phyloP scores from a whole-genome alignment of 2,329 filamentous ascomycete genomes.

The Penicillium aurantiogriseum region DNA sequence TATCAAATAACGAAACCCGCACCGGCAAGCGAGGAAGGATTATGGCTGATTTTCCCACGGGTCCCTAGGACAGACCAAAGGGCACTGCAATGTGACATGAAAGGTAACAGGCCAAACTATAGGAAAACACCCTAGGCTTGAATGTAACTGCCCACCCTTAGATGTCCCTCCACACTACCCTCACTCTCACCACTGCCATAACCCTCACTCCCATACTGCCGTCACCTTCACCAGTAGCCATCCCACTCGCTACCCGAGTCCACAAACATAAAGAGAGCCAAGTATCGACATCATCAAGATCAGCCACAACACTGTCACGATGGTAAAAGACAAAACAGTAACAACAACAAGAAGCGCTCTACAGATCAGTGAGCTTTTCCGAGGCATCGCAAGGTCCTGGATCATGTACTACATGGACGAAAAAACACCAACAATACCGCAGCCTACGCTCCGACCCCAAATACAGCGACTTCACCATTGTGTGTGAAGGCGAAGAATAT shows the following conservation, averaged over 20 bases:
- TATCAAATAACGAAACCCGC: too few relatives aligned
- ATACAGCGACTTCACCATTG: neutral
- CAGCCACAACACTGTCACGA: neutral
- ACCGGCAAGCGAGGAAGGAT: neutral
- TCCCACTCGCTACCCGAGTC: neutral
- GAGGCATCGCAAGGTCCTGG: neutral
- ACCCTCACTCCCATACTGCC: neutral
- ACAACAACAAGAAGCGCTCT: neutral
- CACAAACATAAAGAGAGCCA: neutral
- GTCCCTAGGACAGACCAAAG: too few relatives aligned
- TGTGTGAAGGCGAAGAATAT: neutral
- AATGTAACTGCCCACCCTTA: too few relatives aligned
- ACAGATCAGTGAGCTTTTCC: neutral
- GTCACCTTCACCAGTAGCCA: too few relatives aligned
- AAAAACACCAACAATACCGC: neutral
- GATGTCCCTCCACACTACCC: too few relatives aligned
- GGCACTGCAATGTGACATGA: too few relatives aligned
- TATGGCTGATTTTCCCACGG: neutral
- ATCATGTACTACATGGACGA: too few relatives aligned
- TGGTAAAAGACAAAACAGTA: neutral
- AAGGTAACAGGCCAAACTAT: too few relatives aligned
- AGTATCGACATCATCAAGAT: neutral
- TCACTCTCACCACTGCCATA: too few relatives aligned
- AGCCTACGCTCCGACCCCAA: neutral
- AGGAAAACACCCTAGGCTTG: too few relatives aligned